Evolutionary conservation across 768 basidiomycete species (phyloP), one percentile per base, ranked within the genome.

Genomic region (Punctularia strigosozonata): DNA sequence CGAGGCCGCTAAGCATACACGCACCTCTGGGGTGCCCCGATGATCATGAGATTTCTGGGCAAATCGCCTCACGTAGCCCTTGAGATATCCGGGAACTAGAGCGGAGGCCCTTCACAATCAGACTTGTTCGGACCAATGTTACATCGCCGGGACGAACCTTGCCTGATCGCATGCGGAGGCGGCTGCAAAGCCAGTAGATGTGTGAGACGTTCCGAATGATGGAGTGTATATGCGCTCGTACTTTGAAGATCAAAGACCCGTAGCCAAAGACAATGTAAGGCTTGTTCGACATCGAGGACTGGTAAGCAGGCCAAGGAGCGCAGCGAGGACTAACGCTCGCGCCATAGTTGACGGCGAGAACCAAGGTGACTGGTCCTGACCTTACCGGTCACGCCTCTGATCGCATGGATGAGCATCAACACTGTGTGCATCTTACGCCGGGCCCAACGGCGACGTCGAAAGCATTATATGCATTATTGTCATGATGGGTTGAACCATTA

Each of bases 41-140:
- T 97, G 91, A 52, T 97, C 91, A 54, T 89, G 85, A 40, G 88
- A 92, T 52, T 75, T 73, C 59, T 94, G 89, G 0, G 90, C 87
- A 50, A 95, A 95, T 20, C 91, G 66, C 2, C 90, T 73, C 0
- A 92, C 85, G 43, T 89, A 90, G 24, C 86, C 86, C 60, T 90
- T 94, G 47, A 95, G 63, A 50, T 80, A 95, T 7, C 91, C 91
- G 0, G 85, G 68, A 0, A 68, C 85, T 10, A 39, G 18, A 8
- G 24, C 30, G 22, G 37, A 19, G n/a, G n/a, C n/a, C n/a, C n/a
- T n/a, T n/a, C n/a, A n/a, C n/a, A 15, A 14, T 24, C 24, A 19
- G 20, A 31, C 31, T 28, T 8, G 26, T 28, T 28, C 8, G 15
- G 26, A 15, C 15, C 26, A 28, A 28, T 15, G 26, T 8, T 15